phyloP scores from a whole-genome alignment of 345 rosid species.

The Eucalyptus grandis region DNA sequence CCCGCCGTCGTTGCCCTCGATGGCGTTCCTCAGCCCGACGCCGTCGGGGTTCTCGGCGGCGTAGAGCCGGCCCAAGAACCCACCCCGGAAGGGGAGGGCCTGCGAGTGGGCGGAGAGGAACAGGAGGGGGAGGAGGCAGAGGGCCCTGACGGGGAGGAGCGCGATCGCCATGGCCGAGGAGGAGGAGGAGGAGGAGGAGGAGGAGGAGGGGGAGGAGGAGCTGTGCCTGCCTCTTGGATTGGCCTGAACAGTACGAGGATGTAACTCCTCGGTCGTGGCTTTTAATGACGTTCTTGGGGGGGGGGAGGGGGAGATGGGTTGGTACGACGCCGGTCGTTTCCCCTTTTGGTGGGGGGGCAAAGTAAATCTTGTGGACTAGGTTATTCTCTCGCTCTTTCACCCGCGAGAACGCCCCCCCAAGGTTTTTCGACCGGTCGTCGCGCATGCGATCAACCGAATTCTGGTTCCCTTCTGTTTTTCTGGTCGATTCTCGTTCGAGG shows the following conservation, averaged over 20 bases:
- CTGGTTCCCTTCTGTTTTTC: background rate
- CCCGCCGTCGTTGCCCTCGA: background rate
- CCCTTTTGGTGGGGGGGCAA: background rate
- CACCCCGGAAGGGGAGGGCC: background rate
- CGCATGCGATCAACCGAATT: background rate
- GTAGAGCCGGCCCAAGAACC: background rate
- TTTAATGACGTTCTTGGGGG: background rate
- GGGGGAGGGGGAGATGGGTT: background rate
- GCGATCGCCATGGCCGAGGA: background rate
- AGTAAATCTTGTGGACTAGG: background rate
- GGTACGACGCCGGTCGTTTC: background rate
- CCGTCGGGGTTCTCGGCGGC: background rate
- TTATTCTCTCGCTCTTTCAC: background rate
- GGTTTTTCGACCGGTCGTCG: background rate
- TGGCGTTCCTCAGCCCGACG: background rate
- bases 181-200: background rate
- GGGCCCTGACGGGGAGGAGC: background rate
- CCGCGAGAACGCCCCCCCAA: background rate
- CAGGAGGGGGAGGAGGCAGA: background rate
- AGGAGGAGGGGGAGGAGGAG: background rate
- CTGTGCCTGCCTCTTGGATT: background rate
- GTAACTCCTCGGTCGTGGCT: background rate
- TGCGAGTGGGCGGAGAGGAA: background rate
- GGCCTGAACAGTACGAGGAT: background rate
- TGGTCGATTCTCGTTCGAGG: too few relatives aligned